Percentiles rank a stretch among this genome's conserved stretches.
These are phyloP conservation scores for Selaginella tamariscina DNA, from an alignment of 75 land plant species.

Conservation along the genomic window DNA sequence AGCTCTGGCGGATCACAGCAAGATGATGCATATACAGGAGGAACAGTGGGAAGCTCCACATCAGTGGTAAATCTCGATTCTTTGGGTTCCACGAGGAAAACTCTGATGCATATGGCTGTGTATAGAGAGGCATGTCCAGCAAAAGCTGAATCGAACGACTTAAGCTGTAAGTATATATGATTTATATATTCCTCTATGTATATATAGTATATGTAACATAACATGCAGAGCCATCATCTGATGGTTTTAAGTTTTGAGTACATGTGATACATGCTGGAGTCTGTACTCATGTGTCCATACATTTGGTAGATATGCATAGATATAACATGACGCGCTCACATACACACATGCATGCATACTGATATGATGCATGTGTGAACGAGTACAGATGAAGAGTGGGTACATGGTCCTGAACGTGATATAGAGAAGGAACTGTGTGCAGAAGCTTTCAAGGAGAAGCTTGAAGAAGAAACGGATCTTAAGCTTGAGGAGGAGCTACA, in stretches of 20 bases:
- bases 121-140: neutral
- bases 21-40: neutral
- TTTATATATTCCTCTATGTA: no score
- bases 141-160: no score
- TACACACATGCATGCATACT: no score
- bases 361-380: neutral
- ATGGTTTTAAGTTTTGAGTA: no score
- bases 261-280: no score
- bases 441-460: neutral
- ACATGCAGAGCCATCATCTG: no score
- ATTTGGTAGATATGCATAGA: no score
- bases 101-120: neutral
- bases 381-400: neutral
- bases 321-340: no score
- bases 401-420: neutral
- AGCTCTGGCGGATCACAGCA: no score
- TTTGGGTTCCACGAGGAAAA: neutral
- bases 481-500: neutral
- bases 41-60: neutral
- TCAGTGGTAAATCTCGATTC: neutral
- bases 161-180: no score
- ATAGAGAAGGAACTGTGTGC: neutral
- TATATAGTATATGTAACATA: no score
- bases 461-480: neutral
- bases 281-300: no score